These are phyloP conservation scores for Fibroporia radiculosa DNA, from an alignment of 768 basidiomycete genomes.

Conservation along the genomic window DNA sequence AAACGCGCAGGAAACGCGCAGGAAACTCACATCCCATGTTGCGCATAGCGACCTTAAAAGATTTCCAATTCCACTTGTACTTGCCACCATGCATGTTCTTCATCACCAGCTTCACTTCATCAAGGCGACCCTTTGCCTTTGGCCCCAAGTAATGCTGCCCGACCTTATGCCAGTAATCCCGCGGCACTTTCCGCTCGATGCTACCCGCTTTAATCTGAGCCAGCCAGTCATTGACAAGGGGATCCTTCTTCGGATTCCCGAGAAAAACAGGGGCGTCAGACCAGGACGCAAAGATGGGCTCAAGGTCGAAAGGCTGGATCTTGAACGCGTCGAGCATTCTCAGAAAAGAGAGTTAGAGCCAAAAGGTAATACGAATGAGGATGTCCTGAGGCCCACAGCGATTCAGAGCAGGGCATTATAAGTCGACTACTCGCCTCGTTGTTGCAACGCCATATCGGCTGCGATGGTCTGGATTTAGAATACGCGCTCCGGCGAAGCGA, in stretches of 20 bases:
- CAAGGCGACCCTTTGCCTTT: conserved; percentile 59
- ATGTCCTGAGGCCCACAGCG: neutral
- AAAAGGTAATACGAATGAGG: neutral
- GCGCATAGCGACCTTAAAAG: conserved; percentile 67
- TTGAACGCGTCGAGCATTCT: conserved; percentile 63
- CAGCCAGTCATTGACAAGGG: conserved; percentile 66
- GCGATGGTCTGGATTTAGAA: neutral
- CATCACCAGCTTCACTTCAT: conserved; percentile 68
- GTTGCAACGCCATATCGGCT: neutral
- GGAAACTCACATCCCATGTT: conserved; percentile 71
- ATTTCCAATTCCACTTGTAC: conserved; percentile 81
- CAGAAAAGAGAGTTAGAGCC: neutral
- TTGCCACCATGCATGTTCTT: conserved; percentile 67
- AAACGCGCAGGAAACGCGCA: too few species aligned
- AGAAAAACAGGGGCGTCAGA: conserved; percentile 55
- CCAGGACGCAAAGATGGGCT: conserved; percentile 62
- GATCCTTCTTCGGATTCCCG: conserved; percentile 64
- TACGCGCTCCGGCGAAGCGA: too few species aligned
- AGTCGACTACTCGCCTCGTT: neutral
- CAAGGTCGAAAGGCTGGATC: conserved; percentile 69
- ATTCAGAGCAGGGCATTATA: conserved; percentile 3
- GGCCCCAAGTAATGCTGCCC: conserved; percentile 70
- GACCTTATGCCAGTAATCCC: conserved; percentile 79
- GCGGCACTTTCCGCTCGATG: conserved; percentile 58
- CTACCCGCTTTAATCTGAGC: conserved; percentile 68